Evolutionary conservation across 371 early-diverging fungal genomes (phyloP).

Genomic region (Mucor circinelloides): DNA sequence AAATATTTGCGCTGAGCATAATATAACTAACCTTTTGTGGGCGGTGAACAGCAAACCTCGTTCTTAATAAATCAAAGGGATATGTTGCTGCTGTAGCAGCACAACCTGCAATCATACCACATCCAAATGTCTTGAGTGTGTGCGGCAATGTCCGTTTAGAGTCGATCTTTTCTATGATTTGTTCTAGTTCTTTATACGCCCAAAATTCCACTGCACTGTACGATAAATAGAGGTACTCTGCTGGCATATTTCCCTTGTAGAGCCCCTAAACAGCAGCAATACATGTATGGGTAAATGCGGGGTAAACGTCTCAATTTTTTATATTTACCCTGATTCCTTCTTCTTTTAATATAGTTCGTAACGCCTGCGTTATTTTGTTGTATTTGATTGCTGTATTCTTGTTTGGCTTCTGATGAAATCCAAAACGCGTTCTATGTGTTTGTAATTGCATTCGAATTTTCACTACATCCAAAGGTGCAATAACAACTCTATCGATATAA

Average conservation of each 20-base stretch:
- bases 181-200: slow-evolving; percentile 61
- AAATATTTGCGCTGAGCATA: neutral
- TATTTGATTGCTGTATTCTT: slow-evolving; percentile 48
- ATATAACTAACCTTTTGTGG: slow-evolving; percentile 42
- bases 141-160: slow-evolving; percentile 26
- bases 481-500: slow-evolving; percentile 52
- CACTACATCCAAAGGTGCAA: slow-evolving; percentile 92
- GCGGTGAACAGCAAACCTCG: slow-evolving; percentile 86
- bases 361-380: slow-evolving; percentile 53
- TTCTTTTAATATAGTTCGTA: slow-evolving; percentile 64
- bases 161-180: slow-evolving; percentile 31
- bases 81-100: slow-evolving; percentile 84
- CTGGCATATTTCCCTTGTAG: slow-evolving; percentile 94
- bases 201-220: slow-evolving; percentile 92
- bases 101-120: slow-evolving; percentile 78
- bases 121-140: slow-evolving; percentile 58
- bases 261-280: slow-evolving; percentile 65
- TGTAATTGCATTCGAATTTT: slow-evolving; percentile 86
- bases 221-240: slow-evolving; percentile 86
- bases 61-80: slow-evolving; percentile 93
- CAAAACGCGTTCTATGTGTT: slow-evolving; percentile 33
- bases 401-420: neutral
- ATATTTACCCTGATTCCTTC: slow-evolving; percentile 69
- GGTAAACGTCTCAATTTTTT: neutral
- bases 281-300: neutral